Conservation (phyloP, 2,329 filamentous ascomycete species). For the Trichoderma sp. region DNA sequence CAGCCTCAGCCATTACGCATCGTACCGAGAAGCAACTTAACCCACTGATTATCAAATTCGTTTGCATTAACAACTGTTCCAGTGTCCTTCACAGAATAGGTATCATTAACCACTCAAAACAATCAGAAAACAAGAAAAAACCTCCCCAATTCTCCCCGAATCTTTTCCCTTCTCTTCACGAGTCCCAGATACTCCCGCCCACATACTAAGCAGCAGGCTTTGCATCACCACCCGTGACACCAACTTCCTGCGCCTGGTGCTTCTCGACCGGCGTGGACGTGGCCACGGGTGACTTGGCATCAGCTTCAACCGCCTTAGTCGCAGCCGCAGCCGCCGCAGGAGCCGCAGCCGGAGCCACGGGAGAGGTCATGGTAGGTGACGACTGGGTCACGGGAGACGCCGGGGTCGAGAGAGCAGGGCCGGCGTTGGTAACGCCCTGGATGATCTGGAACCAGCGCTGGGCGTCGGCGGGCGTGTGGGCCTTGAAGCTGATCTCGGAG, state of each 20-base stretch:
- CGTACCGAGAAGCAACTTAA: not conserved
- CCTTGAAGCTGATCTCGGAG: slow-evolving; percentile 84
- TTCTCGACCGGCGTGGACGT: slow-evolving; percentile 10
- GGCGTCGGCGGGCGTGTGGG: slow-evolving; percentile 75
- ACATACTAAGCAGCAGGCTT: slow-evolving; percentile 1
- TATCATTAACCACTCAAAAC: slow-evolving; percentile 1
- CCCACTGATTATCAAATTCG: not conserved
- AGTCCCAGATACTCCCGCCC: not conserved
- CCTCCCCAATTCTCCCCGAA: not conserved
- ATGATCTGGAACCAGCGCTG: slow-evolving; percentile 82
- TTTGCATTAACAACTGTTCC: not conserved
- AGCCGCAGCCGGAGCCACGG: not conserved
- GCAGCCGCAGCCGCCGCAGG: slow-evolving; percentile 11
- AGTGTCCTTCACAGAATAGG: not conserved
- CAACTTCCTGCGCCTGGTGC: slow-evolving; percentile 42
- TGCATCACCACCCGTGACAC: slow-evolving; percentile 36
- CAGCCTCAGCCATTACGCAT: not conserved
- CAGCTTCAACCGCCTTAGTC: not conserved
- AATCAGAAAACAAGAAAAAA: not conserved
- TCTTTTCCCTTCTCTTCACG: not conserved
- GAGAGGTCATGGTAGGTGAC: slow-evolving; percentile 2
- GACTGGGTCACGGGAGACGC: not conserved
- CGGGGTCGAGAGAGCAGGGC: slow-evolving; percentile 30
- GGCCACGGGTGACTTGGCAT: slow-evolving; percentile 18
- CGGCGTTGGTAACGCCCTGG: slow-evolving; percentile 54